Base-by-base conservation (phyloP, 2,329 filamentous ascomycete species). In the Zarea fungicola region DNA sequence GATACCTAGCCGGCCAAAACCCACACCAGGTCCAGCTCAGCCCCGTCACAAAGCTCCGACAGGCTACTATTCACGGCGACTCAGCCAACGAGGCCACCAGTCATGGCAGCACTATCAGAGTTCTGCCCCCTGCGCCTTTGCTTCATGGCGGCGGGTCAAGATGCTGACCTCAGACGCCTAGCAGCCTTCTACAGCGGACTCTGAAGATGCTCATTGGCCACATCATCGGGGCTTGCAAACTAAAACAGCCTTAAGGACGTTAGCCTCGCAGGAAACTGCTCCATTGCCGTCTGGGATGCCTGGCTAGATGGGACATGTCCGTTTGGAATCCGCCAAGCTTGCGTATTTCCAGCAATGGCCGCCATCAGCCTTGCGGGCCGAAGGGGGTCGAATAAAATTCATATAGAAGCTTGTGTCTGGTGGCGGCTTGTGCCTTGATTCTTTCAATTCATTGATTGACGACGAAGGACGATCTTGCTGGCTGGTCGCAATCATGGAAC, bases 241-340 rank as follows among this genome's bases (percentile, higher is more conserved):
- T 40, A 10, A n/a, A 19, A 10, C 6, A 19, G 39, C 9, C 39
- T 42, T n/a, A n/a, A n/a, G n/a, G n/a, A n/a, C n/a, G n/a, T n/a
- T n/a, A n/a, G n/a, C n/a, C n/a, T n/a, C n/a, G n/a, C n/a, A n/a
- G n/a, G 26, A 29, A 29, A 29, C 13, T 29, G 7, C 7, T 13
- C 13, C 7, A 29, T 29, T 29, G 26, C 7, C 26, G 7, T 29
- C 26, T 29, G 26, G n/a, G n/a, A n/a, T n/a, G n/a, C n/a, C n/a
- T n/a, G n/a, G n/a, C n/a, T n/a, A n/a, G n/a, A n/a, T n/a, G n/a
- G n/a, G n/a, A n/a, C n/a, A n/a, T n/a, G n/a, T n/a, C n/a, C 23
- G 19, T 47, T 40, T 18, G 35, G 35, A 40, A 47, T 39, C 42
- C 34, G 16, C n/a, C 34, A n/a, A 31, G 43, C 34, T 46, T n/a